phyloP scores from a whole-genome alignment of 202 grass and related monocot species.

The Setaria viridis region DNA sequence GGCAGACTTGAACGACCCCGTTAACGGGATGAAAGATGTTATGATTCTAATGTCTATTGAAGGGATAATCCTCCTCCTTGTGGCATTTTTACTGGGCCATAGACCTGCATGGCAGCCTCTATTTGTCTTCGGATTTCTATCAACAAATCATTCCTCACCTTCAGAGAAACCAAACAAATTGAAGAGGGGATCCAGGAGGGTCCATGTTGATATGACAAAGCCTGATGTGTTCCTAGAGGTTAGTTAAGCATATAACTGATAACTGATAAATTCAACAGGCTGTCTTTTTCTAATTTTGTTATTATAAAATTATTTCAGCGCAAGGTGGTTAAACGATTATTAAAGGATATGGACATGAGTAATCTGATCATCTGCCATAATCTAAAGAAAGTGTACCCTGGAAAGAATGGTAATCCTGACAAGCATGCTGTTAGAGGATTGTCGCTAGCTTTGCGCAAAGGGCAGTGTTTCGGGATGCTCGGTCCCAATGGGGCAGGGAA shows the following conservation, averaged over 20 bases:
- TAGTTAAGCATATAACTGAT: conserved; percentile 41
- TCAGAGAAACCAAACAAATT: conserved; percentile 38
- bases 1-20: conserved; percentile 52
- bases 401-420: conserved; percentile 72
- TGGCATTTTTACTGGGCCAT: conserved; percentile 60
- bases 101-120: conserved; percentile 53
- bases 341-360: conserved; percentile 49
- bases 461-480: conserved; percentile 96
- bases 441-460: conserved; percentile 78
- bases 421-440: conserved; percentile 79
- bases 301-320: conserved; percentile 46
- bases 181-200: conserved; percentile 44
- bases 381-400: conserved; percentile 81
- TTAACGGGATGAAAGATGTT: conserved; percentile 74
- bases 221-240: conserved; percentile 74
- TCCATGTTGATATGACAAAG: conserved; percentile 58
- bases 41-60: conserved; percentile 63
- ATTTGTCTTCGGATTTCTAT: conserved; percentile 52
- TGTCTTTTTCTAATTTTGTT: not conserved
- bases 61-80: conserved; percentile 55
- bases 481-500: conserved; percentile 93
- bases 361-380: conserved; percentile 83
- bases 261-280: conserved; percentile 7
- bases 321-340: conserved; percentile 65
- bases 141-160: conserved; percentile 46